Conservation (phyloP, 495 filamentous ascomycete species). For the Friedmanniomyces simplex region DNA sequence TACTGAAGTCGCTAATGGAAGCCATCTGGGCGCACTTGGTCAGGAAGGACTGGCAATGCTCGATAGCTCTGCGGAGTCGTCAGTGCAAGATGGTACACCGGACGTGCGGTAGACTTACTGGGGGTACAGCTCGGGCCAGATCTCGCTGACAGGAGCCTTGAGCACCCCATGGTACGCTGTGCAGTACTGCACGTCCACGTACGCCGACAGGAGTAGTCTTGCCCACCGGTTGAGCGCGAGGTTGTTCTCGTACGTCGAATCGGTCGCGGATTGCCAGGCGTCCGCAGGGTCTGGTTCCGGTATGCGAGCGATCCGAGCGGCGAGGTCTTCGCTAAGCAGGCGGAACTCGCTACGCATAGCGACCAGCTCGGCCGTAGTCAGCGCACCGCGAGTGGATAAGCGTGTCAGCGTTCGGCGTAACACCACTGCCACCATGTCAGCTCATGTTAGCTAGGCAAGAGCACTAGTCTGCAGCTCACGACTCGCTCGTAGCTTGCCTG, state of each 20-base stretch:
- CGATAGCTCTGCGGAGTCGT: constrained; percentile 9
- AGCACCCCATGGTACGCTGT: constrained; percentile 7
- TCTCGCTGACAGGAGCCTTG: background rate
- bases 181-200: constrained; percentile 7
- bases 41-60: constrained; percentile 4
- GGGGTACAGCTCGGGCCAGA: constrained; percentile 9
- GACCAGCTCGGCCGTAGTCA: background rate
- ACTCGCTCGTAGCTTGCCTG: constrained; percentile 1
- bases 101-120: too few species aligned
- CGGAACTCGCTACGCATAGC: background rate
- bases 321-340: background rate
- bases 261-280: background rate
- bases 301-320: background rate
- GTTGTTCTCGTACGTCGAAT: constrained; percentile 6
- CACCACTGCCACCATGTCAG: background rate
- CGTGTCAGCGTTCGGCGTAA: background rate
- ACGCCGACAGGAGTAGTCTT: constrained; percentile 6
- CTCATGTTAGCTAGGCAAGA: background rate
- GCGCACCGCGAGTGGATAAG: background rate
- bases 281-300: background rate
- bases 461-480: background rate
- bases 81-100: too few species aligned
- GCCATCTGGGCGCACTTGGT: constrained; percentile 5
- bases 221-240: constrained; percentile 7
- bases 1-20: constrained; percentile 1